These are phyloP conservation scores for Baeospora myosura DNA, from an alignment of 1,284 basidiomycete species.

Conservation along the genomic window DNA sequence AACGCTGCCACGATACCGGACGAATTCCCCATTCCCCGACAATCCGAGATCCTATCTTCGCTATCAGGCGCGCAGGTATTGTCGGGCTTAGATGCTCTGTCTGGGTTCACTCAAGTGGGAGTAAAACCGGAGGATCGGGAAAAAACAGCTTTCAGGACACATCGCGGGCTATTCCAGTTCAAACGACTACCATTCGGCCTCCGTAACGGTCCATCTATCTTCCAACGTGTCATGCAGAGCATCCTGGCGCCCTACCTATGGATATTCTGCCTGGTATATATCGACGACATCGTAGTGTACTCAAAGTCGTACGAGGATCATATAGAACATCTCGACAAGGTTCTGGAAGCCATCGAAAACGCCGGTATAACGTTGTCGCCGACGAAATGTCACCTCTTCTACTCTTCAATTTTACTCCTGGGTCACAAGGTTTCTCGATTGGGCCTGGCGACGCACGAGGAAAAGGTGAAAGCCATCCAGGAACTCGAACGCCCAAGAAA, in stretches of 20 bases:
- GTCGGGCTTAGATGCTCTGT: too few species aligned
- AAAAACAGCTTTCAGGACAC: slow-evolving; percentile 1
- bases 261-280: background rate
- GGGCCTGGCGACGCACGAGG: background rate
- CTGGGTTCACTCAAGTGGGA: background rate
- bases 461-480: background rate
- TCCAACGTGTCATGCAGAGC: too few species aligned
- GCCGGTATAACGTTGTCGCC: background rate
- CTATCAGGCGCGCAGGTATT: background rate
- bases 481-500: background rate
- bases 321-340: background rate
- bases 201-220: too few species aligned
- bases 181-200: background rate
- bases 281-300: too few species aligned
- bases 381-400: background rate
- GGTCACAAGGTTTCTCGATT: background rate
- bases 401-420: background rate
- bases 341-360: background rate
- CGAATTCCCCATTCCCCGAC: slow-evolving; percentile 1
- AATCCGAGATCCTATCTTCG: background rate
- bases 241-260: background rate
- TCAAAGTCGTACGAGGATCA: too few species aligned
- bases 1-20: background rate
- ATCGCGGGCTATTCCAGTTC: background rate
- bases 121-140: background rate